Evolutionary conservation across 495 filamentous ascomycete species (phyloP).

Genomic region (Penicillium riverlandense): DNA sequence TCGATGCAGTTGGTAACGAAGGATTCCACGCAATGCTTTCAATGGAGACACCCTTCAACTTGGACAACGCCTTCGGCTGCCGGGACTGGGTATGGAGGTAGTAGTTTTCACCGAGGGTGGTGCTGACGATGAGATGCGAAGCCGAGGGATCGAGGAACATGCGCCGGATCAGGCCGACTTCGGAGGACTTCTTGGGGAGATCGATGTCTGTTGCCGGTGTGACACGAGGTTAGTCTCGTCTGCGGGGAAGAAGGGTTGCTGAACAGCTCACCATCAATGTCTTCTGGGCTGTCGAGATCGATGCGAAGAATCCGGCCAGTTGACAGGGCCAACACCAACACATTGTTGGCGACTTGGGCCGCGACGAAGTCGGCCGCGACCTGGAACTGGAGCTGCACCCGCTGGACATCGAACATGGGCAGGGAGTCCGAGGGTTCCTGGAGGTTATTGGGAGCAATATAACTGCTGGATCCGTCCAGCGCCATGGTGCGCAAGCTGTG

Average conservation of each 20-base stretch:
- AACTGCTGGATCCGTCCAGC: conserved; percentile 45
- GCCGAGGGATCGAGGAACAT: conserved; percentile 97
- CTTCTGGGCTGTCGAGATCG: conserved; percentile 84
- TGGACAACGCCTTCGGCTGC: conserved; percentile 72
- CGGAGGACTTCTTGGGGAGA: conserved; percentile 85
- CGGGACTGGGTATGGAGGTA: conserved; percentile 94
- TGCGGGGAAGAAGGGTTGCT: no score
- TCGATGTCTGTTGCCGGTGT: conserved; percentile 68
- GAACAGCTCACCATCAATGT: conserved; percentile 72
- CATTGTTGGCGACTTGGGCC: conserved; percentile 95
- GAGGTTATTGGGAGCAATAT: conserved; percentile 46
- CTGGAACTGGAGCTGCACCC: conserved; percentile 83
- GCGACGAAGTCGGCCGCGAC: conserved; percentile 92
- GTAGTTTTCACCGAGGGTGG: conserved; percentile 89
- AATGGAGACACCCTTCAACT: conserved; percentile 77
- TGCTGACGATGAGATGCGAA: conserved; percentile 87
- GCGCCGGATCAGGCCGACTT: conserved; percentile 82
- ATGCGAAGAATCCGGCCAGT: conserved; percentile 87
- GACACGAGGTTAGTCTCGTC: no score
- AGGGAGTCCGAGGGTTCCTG: conserved; percentile 57
- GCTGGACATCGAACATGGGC: conserved; percentile 89
- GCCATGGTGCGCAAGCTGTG: conserved; percentile 42
- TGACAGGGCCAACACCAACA: conserved; percentile 81
- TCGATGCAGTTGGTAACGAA: conserved; percentile 90
- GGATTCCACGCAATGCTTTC: conserved; percentile 95